Evolutionary conservation across 2,329 filamentous ascomycete species (phyloP), one percentile per base, ranked within the genome.

Genomic region (Macrophomina tecta): DNA sequence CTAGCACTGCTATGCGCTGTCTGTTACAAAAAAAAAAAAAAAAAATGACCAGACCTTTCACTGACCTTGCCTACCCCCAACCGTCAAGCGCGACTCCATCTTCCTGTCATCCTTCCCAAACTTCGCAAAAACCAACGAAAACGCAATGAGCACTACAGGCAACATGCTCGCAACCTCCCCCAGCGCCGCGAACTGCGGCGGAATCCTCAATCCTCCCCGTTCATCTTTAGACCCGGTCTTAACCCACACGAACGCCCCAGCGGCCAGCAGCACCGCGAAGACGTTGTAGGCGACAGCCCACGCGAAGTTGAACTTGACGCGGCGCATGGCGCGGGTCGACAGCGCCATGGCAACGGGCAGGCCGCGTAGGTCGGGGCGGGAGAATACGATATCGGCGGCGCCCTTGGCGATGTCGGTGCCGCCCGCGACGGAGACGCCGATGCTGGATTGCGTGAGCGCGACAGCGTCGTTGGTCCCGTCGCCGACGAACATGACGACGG

Each of bases 391-490:
- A 70, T 93, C 90, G 0, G 91, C 89, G 0, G 90, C 89, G 2
- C 82, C 83, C 64, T 86, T 81, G 0, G 91, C 89, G 1, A 93
- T 82, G 66, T 93, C 90, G 1, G 84, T 87, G 83, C 64, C 66
- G 81, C 83, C 67, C 85, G 38, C 52, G 74, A 94, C 86, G 70
- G 92, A 89, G 0, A 93, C 82, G 34, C 92, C 92, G 34, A 94
- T 84, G 5, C 85, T 85, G 1, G 92, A 90, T 73, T 89, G 86
- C 0, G 90, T 87, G 2, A 94, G 82, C 0, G 91, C 91, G 2
- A 87, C 83, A 0, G 91, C 90, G 72, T 94, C 91, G 75, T 94
- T 94, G 14, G 90, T 93, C 1, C 92, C 92, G 71, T 94, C 91
- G 40, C 91, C 91, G 61, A 86, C 85, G 76, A 94, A 94, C 5